Evolutionary conservation across 2,329 filamentous ascomycete genomes (phyloP).

Genomic region (Penicillium decumbens): DNA sequence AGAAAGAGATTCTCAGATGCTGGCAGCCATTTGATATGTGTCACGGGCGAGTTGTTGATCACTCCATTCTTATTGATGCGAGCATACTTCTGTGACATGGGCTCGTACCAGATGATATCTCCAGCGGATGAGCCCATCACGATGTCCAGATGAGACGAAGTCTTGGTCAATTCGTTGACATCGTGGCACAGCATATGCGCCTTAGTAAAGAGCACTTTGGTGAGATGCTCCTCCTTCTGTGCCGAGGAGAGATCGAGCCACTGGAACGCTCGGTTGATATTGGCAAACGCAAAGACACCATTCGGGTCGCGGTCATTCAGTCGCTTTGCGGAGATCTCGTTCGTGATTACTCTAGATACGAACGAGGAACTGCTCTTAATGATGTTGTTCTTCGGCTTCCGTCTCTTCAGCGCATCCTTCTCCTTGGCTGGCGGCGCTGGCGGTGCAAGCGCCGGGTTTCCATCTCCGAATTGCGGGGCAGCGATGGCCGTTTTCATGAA

Average conservation of each 20-base stretch:
- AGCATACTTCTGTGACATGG: slow-evolving; percentile 91
- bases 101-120: slow-evolving; percentile 98
- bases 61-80: slow-evolving; percentile 94
- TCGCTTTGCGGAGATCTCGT: slow-evolving; percentile 74
- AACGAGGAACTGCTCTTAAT: slow-evolving; percentile 98
- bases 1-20: slow-evolving; percentile 91
- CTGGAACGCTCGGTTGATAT: slow-evolving; percentile 91
- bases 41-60: slow-evolving; percentile 80
- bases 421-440: slow-evolving; percentile 59
- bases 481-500: slow-evolving; percentile 42
- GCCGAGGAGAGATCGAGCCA: slow-evolving; percentile 84
- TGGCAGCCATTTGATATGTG: slow-evolving; percentile 87
- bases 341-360: slow-evolving; percentile 90
- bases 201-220: slow-evolving; percentile 95
- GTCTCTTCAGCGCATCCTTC: slow-evolving; percentile 65
- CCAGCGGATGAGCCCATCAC: slow-evolving; percentile 95
- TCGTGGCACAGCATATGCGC: slow-evolving; percentile 94
- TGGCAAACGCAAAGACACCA: slow-evolving; percentile 85
- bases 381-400: slow-evolving; percentile 97
- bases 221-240: slow-evolving; percentile 73
- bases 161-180: slow-evolving; percentile 78
- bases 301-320: slow-evolving; percentile 72
- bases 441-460: slow-evolving; percentile 65
- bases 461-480: slow-evolving; percentile 73
- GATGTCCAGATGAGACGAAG: slow-evolving; percentile 74